Conservation (phyloP, 1,284 basidiomycete genomes). For the Phylloporus sp. region DNA sequence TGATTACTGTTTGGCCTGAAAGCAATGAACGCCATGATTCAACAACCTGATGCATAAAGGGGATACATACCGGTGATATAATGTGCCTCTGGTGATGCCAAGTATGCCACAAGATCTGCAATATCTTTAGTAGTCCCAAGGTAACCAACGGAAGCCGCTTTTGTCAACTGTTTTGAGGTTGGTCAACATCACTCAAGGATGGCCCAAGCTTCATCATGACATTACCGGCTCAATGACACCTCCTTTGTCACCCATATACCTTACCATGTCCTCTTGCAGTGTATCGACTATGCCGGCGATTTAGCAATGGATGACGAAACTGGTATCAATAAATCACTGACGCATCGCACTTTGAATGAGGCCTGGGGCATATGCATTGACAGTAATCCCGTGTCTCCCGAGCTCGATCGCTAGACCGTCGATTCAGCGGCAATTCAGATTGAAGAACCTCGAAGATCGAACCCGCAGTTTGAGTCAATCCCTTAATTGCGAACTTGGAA, state of each 20-base stretch:
- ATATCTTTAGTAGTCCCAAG: conserved; percentile 44
- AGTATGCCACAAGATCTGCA: conserved; percentile 45
- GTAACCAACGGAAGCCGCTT: conserved; percentile 29
- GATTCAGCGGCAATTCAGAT: neutral
- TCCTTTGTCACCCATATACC: conserved; percentile 21
- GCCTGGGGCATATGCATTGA: conserved; percentile 62
- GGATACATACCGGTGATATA: conserved; percentile 45
- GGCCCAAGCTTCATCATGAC: neutral
- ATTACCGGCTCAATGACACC: conserved; percentile 26
- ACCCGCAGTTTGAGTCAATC: conserved; percentile 42
- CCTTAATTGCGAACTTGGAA: conserved; percentile 45
- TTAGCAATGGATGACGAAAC: neutral
- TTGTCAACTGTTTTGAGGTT: conserved; percentile 20
- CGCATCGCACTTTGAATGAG: conserved; percentile 46
- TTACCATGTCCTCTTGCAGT: conserved; percentile 26
- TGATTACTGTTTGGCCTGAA: conserved; percentile 38
- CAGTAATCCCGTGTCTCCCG: conserved; percentile 52
- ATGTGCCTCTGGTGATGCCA: conserved; percentile 45
- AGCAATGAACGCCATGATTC: neutral
- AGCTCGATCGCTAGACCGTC: conserved; percentile 48
- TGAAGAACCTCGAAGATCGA: neutral
- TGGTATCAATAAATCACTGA: conserved; percentile 17
- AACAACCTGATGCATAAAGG: neutral
- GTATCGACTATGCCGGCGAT: conserved; percentile 19
- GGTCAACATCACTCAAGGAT: conserved; percentile 8